These are phyloP conservation scores for Xylaria longipes DNA, from an alignment of 495 filamentous ascomycete species.

Conservation along the genomic window DNA sequence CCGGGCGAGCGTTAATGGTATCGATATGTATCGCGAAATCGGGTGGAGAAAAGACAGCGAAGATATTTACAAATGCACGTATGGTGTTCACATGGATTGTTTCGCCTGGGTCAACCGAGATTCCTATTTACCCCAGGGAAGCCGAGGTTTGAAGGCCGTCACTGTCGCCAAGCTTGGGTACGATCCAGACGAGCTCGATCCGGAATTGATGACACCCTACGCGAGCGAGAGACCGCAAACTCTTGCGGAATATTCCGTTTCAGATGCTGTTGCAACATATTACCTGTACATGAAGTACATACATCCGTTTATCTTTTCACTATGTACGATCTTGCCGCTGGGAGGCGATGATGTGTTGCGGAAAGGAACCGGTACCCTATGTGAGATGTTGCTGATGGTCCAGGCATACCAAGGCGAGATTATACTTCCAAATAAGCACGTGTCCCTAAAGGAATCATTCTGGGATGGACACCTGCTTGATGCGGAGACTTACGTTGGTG, in stretches of 20 bases:
- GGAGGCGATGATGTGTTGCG: slow-evolving; percentile 90
- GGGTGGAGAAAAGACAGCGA: slow-evolving; percentile 94
- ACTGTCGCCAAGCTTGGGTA: slow-evolving; percentile 98
- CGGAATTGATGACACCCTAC: slow-evolving; percentile 96
- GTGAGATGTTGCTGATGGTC: slow-evolving; percentile 99
- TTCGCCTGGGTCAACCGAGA: slow-evolving; percentile 99
- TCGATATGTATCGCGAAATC: slow-evolving; percentile 99
- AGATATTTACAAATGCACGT: slow-evolving; percentile 92
- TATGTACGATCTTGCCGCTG: slow-evolving; percentile 95
- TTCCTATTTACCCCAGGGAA: slow-evolving; percentile 96
- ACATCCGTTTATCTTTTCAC: slow-evolving; percentile 97
- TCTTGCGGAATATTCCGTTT: slow-evolving; percentile 96
- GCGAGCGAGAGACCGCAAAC: slow-evolving; percentile 91
- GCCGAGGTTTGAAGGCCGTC: slow-evolving; percentile 95
- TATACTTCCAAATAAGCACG: slow-evolving; percentile 94
- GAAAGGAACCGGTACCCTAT: slow-evolving; percentile 96
- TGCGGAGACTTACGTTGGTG: slow-evolving; percentile 96
- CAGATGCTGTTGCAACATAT: slow-evolving; percentile 97
- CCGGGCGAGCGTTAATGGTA: slow-evolving; percentile 88
- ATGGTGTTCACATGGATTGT: slow-evolving; percentile 98
- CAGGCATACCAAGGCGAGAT: slow-evolving; percentile 94
- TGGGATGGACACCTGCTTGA: slow-evolving; percentile 97
- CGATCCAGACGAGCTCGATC: slow-evolving; percentile 97
- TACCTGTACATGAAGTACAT: slow-evolving; percentile 99
- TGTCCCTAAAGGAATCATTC: slow-evolving; percentile 87